Conservation (phyloP, 2,329 filamentous ascomycete species). For the Pseudohalonectria lignicola region DNA sequence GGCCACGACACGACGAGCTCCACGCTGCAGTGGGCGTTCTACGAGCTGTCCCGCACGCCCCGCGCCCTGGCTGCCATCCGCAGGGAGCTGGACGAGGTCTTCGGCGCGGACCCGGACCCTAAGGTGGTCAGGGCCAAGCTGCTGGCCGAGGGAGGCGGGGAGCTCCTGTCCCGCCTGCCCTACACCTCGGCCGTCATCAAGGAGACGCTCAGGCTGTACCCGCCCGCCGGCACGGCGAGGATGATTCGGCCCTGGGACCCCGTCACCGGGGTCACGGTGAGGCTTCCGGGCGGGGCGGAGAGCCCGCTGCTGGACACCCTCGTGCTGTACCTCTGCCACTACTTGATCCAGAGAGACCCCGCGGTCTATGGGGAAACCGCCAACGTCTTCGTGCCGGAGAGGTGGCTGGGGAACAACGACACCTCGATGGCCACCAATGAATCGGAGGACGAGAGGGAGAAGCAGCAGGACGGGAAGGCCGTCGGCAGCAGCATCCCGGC, state of each 20-base stretch:
- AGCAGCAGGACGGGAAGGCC: constrained; percentile 1
- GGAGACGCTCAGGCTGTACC: constrained; percentile 22
- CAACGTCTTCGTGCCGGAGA: constrained; percentile 25
- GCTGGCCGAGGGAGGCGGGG: constrained; percentile 13
- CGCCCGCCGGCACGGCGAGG: constrained; percentile 20
- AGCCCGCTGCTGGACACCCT: constrained; percentile 18
- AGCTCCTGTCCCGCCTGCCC: constrained; percentile 19
- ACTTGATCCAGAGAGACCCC: constrained; percentile 22
- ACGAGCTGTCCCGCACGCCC: constrained; percentile 22
- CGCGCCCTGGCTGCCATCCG: constrained; percentile 15
- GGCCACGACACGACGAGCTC: constrained; percentile 29
- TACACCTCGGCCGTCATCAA: constrained; percentile 26
- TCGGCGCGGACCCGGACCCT: constrained; percentile 15
- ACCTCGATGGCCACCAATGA: constrained; percentile 12
- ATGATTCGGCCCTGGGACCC: constrained; percentile 12
- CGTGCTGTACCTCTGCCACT: constrained; percentile 21
- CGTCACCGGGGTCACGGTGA: constrained; percentile 17
- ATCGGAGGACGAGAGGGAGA: constrained; percentile 1
- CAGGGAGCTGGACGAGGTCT: constrained; percentile 22
- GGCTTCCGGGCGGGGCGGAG: constrained; percentile 14
- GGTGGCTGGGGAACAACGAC: constrained; percentile 22
- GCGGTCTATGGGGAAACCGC: constrained; percentile 22
- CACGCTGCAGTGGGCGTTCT: constrained; percentile 23
- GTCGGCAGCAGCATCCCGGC: constrained; percentile 11
- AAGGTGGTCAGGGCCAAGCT: constrained; percentile 14